These are phyloP conservation scores for Physaria fendleri DNA, from an alignment of 345 rosid genomes.

Conservation along the genomic window DNA sequence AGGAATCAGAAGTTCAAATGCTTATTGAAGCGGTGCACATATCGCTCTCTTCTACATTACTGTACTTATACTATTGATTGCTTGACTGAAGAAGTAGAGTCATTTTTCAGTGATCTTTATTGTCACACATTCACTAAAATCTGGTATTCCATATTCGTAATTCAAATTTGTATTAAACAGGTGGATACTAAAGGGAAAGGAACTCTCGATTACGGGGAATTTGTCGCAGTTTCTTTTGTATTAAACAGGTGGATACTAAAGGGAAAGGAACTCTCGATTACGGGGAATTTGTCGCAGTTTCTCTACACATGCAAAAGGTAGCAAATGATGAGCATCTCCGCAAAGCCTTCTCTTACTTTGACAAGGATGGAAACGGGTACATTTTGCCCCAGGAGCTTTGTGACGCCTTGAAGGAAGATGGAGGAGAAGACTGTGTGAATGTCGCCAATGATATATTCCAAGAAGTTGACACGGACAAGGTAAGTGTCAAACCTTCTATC, in stretches of 20 bases:
- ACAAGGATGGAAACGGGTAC: constrained; percentile 85
- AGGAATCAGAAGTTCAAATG: constrained; percentile 92
- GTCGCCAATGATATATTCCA: constrained; percentile 97
- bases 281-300: constrained; percentile 89
- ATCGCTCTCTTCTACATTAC: constrained; percentile 16
- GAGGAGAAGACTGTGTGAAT: constrained; percentile 82
- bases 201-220: constrained; percentile 83
- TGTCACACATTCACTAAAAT: neutral
- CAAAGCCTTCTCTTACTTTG: constrained; percentile 95
- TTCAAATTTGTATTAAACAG: constrained; percentile 39
- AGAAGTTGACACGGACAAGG: constrained; percentile 99
- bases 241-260: constrained; percentile 90
- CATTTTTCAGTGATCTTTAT: neutral
- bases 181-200: constrained; percentile 94
- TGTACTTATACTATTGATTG: neutral
- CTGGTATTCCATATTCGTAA: neutral
- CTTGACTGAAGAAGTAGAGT: constrained; percentile 3
- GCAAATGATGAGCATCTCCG: constrained; percentile 96
- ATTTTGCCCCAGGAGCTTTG: constrained; percentile 91
- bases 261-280: constrained; percentile 89
- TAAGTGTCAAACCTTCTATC: constrained; percentile 18
- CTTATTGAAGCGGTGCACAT: constrained; percentile 90
- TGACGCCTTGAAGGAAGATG: constrained; percentile 90
- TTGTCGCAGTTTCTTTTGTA: constrained; percentile 84
- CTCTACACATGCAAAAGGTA: constrained; percentile 85